Conservation (phyloP, 2,329 filamentous ascomycete genomes). For the Xylaria multiplex region DNA sequence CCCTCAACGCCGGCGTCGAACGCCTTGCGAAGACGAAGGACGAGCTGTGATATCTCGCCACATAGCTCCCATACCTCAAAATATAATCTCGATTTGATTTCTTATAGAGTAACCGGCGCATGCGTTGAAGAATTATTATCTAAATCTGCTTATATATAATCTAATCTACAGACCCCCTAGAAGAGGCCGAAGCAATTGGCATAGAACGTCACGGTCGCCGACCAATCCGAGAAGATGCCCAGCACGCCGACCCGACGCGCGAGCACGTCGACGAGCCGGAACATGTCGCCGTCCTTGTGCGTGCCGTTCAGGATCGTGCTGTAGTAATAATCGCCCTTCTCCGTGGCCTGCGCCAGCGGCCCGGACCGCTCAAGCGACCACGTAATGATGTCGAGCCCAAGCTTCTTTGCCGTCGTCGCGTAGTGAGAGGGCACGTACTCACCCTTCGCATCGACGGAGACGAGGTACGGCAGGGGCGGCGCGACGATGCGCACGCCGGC, state of each 20-base stretch:
- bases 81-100: not conserved
- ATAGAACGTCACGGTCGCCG: conserved; percentile 74
- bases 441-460: conserved; percentile 60
- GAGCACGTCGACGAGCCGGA: conserved; percentile 72
- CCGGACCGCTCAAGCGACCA: conserved; percentile 76
- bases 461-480: conserved; percentile 71
- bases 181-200: conserved; percentile 70
- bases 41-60: conserved; percentile 38
- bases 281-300: conserved; percentile 73
- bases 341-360: conserved; percentile 62
- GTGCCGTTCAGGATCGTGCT: conserved; percentile 63
- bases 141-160: conserved; percentile 12
- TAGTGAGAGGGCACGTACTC: conserved; percentile 72
- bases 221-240: conserved; percentile 76
- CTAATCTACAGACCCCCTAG: conserved; percentile 5
- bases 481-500: conserved; percentile 71
- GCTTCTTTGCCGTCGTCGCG: conserved; percentile 67
- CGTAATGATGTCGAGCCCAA: conserved; percentile 71
- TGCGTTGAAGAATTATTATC: not conserved
- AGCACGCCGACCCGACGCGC: conserved; percentile 67
- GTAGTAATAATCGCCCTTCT: conserved; percentile 65
- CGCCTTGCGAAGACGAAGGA: conserved; percentile 39
- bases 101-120: not conserved
- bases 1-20: conserved; percentile 41
- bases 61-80: not conserved